phyloP scores from a whole-genome alignment of 768 basidiomycete genomes.

The Boletus reticulatus region DNA sequence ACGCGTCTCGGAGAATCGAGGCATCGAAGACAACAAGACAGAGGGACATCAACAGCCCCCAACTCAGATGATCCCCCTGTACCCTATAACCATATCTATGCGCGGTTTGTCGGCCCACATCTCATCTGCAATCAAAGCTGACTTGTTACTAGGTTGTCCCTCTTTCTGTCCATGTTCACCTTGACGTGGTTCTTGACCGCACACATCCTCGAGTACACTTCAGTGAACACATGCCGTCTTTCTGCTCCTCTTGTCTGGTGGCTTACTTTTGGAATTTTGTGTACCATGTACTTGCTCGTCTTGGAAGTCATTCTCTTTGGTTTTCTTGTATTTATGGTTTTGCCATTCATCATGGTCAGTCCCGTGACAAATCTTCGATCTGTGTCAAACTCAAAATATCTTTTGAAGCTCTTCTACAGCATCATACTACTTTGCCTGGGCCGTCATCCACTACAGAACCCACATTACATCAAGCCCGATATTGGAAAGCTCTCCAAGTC shows the following conservation, averaged over 20 bases:
- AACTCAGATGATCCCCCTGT: conserved; percentile 26
- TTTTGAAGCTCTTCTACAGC: conserved; percentile 68
- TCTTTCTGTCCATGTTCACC: conserved; percentile 68
- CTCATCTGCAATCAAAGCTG: conserved; percentile 5
- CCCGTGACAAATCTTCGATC: not conserved
- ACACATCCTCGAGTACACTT: conserved; percentile 77
- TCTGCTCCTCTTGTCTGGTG: conserved; percentile 85
- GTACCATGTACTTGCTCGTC: conserved; percentile 75
- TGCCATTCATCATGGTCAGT: conserved; percentile 76
- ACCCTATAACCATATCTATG: conserved; percentile 27
- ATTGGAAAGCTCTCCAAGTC: conserved; percentile 71
- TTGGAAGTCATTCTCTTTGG: conserved; percentile 72
- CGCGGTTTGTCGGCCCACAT: conserved; percentile 21
- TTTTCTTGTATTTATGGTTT: conserved; percentile 73
- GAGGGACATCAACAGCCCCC: conserved; percentile 17
- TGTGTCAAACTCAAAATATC: conserved; percentile 4
- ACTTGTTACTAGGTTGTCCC: conserved; percentile 43
- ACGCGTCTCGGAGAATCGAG: conserved; percentile 12
- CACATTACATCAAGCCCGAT: conserved; percentile 72
- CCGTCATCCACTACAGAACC: conserved; percentile 75
- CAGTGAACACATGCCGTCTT: conserved; percentile 67
- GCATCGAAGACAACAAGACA: conserved; percentile 19
- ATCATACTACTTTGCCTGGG: conserved; percentile 77
- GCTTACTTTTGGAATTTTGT: conserved; percentile 77
- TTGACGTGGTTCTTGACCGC: conserved; percentile 81